Evolutionary conservation across 257 asterid genomes (phyloP).

Genomic region (Solanum appendiculatum): DNA sequence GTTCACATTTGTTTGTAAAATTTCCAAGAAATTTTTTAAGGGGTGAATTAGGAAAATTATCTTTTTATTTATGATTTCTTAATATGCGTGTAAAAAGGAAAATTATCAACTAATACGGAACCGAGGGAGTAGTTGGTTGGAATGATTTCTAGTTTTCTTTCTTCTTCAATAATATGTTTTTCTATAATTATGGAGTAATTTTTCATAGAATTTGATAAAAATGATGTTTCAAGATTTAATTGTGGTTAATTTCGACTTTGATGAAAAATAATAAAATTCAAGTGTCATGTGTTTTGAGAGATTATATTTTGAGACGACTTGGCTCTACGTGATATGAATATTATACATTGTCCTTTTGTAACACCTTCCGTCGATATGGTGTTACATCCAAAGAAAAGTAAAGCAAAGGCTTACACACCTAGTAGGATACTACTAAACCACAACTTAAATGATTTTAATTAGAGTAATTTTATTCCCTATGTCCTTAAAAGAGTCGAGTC

Average conservation of each 20-base stretch:
- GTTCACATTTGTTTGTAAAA: too few species aligned
- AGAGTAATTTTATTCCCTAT: background rate
- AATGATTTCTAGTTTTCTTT: background rate
- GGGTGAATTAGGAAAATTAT: too few species aligned
- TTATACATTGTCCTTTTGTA: background rate
- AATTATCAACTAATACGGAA: too few species aligned
- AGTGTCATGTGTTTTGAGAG: background rate
- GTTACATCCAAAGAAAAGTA: too few species aligned
- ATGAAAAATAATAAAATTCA: background rate
- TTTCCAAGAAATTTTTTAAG: too few species aligned
- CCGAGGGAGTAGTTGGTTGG: background rate
- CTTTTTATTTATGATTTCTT: too few species aligned
- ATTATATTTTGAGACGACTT: background rate
- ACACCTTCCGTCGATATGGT: background rate
- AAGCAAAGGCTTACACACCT: background rate
- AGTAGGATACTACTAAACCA: background rate
- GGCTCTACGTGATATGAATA: background rate
- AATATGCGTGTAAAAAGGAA: too few species aligned
- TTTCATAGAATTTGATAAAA: background rate
- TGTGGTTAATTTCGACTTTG: background rate
- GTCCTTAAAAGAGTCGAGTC: background rate
- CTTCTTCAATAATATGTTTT: background rate
- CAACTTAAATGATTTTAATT: background rate
- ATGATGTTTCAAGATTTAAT: background rate
- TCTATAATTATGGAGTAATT: background rate